These are phyloP conservation scores for Monocercomonoides exilis DNA, from an alignment of 78 protist species.

Conservation along the genomic window DNA sequence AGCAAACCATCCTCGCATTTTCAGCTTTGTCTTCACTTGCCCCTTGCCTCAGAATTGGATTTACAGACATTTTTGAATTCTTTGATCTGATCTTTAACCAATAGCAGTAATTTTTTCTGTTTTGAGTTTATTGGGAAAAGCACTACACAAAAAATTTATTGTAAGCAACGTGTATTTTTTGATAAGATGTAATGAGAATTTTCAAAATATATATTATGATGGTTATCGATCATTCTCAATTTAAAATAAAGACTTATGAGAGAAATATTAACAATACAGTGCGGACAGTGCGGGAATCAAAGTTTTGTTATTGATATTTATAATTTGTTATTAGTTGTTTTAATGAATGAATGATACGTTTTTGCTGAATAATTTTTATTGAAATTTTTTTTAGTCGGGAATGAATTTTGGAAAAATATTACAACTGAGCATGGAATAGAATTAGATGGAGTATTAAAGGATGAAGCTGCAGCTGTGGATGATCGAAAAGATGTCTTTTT, in stretches of 20 bases:
- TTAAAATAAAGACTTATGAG: conserved; percentile 11
- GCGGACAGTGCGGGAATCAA: conserved; percentile 98
- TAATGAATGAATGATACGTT: neutral
- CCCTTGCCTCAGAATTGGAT: neutral
- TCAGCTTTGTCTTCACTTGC: neutral
- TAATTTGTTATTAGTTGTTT: neutral
- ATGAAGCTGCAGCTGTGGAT: conserved; percentile 44
- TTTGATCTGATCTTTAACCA: too few relatives aligned
- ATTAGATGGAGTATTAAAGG: conserved; percentile 73
- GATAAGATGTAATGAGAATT: too few relatives aligned
- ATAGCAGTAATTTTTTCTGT: too few relatives aligned
- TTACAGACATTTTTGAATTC: neutral
- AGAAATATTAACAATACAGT: conserved; percentile 87
- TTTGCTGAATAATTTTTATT: neutral
- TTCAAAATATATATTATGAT: too few relatives aligned
- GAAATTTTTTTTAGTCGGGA: conserved; percentile 61
- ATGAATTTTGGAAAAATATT: conserved; percentile 92
- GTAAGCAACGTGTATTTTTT: too few relatives aligned
- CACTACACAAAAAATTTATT: too few relatives aligned
- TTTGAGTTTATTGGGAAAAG: too few relatives aligned
- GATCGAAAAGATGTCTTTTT: conserved; percentile 98
- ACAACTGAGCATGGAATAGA: conserved; percentile 94
- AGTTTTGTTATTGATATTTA: conserved; percentile 32
- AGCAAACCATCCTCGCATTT: neutral
- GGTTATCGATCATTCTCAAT: too few relatives aligned